Evolutionary conservation across 306 rosid genomes (phyloP).

Genomic region (Amphicarpaea edgeworthii): DNA sequence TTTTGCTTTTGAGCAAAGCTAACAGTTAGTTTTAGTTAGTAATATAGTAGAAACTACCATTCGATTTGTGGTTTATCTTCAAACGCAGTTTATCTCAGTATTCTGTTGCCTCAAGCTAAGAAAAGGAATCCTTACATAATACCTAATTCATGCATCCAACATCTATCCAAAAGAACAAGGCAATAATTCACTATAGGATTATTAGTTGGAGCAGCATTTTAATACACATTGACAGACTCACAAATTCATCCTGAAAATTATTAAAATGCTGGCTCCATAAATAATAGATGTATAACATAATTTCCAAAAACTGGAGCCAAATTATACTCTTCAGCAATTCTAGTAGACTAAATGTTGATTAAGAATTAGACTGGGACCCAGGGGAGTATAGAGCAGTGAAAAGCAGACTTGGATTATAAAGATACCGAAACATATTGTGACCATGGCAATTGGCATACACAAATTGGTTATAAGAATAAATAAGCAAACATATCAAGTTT

Average conservation of each 20-base stretch:
- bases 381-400: slow-evolving; percentile 28
- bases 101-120: not conserved
- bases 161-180: slow-evolving; percentile 14
- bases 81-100: not conserved
- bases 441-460: not conserved
- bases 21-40: slow-evolving; percentile 6
- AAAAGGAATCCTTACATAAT: not conserved
- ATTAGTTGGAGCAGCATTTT: slow-evolving; percentile 10
- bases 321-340: slow-evolving; percentile 14
- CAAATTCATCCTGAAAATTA: not conserved
- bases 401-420: not conserved
- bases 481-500: slow-evolving; percentile 30
- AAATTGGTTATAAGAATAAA: slow-evolving; percentile 11
- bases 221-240: slow-evolving; percentile 9
- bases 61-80: slow-evolving; percentile 2
- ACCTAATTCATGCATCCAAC: slow-evolving; percentile 11
- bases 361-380: slow-evolving; percentile 1
- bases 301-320: not conserved
- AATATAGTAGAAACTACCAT: slow-evolving; percentile 8
- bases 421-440: not conserved
- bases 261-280: not conserved
- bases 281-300: slow-evolving; percentile 1
- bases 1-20: slow-evolving; percentile 16
- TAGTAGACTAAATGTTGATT: slow-evolving; percentile 23
- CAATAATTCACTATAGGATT: slow-evolving; percentile 29